These are phyloP conservation scores for Solanum bukasovii DNA, from an alignment of 257 asterid species.

Conservation along the genomic window DNA sequence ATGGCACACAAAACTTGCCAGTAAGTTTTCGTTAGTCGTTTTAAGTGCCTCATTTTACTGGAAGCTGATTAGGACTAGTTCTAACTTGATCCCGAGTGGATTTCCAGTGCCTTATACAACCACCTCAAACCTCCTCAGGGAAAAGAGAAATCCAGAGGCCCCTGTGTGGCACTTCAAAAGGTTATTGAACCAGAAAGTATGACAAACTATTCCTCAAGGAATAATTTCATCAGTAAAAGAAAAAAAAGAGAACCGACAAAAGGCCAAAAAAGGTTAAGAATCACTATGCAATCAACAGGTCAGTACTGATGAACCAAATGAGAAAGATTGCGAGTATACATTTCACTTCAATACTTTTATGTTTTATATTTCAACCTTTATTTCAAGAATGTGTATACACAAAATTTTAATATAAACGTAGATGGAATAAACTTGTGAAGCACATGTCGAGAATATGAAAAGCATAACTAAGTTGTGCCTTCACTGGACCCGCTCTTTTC, in stretches of 20 bases:
- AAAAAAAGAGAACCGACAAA: background rate
- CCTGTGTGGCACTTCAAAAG: background rate
- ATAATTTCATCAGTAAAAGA: background rate
- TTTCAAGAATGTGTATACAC: background rate
- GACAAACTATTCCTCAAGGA: background rate
- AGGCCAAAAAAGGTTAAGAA: background rate
- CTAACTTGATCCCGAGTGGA: background rate
- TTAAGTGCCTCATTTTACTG: background rate
- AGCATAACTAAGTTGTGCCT: background rate
- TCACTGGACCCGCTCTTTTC: background rate
- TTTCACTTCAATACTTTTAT: background rate
- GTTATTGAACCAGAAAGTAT: background rate
- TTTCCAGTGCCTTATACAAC: background rate
- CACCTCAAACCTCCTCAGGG: background rate
- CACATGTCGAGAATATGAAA: background rate
- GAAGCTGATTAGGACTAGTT: background rate
- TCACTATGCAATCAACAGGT: background rate
- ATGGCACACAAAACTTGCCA: background rate
- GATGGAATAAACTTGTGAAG: background rate
- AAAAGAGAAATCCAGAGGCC: background rate
- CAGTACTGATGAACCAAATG: background rate
- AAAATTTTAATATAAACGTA: background rate
- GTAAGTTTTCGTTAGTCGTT: background rate
- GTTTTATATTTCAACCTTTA: background rate
- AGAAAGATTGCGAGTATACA: background rate